These are phyloP conservation scores for Aspergillus fructus DNA, from an alignment of 2,329 filamentous ascomycete genomes.

Conservation along the genomic window DNA sequence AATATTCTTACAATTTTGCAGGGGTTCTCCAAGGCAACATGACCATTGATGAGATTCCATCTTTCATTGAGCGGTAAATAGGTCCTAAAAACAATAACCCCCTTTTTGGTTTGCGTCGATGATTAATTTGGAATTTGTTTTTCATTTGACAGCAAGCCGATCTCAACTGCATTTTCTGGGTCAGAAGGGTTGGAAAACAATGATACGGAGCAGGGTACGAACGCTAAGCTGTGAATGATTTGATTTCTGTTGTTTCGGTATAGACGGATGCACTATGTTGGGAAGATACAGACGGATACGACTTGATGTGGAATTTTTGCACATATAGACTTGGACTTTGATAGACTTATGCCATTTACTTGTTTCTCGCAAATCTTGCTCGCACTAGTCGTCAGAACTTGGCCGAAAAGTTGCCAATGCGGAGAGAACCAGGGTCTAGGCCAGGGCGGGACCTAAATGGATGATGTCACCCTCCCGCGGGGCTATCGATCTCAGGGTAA, in stretches of 20 bases:
- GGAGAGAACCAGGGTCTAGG: constrained; percentile 1
- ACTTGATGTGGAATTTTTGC: constrained; percentile 13
- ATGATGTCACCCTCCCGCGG: constrained; percentile 25
- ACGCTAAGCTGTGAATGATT: constrained; percentile 20
- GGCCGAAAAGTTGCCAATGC: constrained; percentile 1
- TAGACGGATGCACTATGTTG: background rate
- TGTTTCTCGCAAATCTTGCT: background rate
- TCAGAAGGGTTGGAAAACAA: constrained; percentile 10
- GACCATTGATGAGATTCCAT: constrained; percentile 77
- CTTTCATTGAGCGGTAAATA: constrained; percentile 56
- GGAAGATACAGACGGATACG: background rate
- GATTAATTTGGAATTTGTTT: constrained; percentile 20
- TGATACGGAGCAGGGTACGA: constrained; percentile 15
- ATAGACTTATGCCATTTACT: constrained; percentile 4
- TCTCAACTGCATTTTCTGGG: constrained; percentile 8
- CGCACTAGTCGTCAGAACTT: background rate
- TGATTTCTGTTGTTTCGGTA: constrained; percentile 8
- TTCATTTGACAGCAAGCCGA: constrained; percentile 22
- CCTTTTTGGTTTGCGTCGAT: constrained; percentile 8
- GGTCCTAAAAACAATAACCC: constrained; percentile 13
- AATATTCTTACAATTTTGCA: constrained; percentile 28
- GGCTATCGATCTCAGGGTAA: constrained; percentile 7
- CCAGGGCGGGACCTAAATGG: background rate
- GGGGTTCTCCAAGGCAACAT: constrained; percentile 75
- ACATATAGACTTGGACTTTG: constrained; percentile 14